A percentile compares a stretch with the other conserved stretches of the same genome.
These are phyloP conservation scores for Linnemannia zychae DNA, from an alignment of 192 early-diverging fungal species.

Conservation along the genomic window DNA sequence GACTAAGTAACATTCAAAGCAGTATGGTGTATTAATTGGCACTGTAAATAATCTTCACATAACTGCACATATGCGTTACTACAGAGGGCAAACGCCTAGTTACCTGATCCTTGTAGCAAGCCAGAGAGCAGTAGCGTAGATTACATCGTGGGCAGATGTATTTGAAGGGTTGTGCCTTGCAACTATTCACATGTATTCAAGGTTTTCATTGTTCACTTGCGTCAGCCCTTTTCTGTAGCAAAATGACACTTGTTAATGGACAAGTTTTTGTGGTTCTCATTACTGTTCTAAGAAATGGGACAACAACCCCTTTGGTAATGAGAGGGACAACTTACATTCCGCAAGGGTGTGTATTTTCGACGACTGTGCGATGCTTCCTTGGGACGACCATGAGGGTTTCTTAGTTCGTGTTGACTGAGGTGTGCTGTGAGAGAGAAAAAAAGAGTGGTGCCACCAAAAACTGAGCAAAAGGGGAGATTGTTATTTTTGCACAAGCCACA, in stretches of 20 bases:
- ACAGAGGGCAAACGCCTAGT: not conserved
- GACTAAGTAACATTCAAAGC: conserved; percentile 28
- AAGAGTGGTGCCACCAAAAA: conserved; percentile 5
- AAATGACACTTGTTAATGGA: not conserved
- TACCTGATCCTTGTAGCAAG: conserved; percentile 74
- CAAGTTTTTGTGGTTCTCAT: not conserved
- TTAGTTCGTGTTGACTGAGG: conserved; percentile 1
- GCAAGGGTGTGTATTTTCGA: conserved; percentile 31
- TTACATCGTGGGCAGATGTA: conserved; percentile 80
- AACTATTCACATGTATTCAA: conserved; percentile 57
- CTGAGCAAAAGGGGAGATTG: not conserved
- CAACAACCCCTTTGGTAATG: no score
- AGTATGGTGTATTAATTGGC: not conserved
- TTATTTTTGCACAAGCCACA: not conserved
- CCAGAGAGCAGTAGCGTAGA: conserved; percentile 73
- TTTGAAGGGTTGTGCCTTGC: conserved; percentile 65
- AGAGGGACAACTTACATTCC: conserved; percentile 38
- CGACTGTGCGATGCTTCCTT: conserved; percentile 28
- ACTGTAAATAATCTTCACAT: not conserved
- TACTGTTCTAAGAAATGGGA: no score
- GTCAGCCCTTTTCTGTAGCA: not conserved
- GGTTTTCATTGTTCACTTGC: no score
- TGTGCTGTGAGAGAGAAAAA: not conserved
- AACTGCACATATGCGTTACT: not conserved
- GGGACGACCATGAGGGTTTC: conserved; percentile 37